Conservation (phyloP, 2,329 filamentous ascomycete species). For the Aureobasidium sp. region DNA sequence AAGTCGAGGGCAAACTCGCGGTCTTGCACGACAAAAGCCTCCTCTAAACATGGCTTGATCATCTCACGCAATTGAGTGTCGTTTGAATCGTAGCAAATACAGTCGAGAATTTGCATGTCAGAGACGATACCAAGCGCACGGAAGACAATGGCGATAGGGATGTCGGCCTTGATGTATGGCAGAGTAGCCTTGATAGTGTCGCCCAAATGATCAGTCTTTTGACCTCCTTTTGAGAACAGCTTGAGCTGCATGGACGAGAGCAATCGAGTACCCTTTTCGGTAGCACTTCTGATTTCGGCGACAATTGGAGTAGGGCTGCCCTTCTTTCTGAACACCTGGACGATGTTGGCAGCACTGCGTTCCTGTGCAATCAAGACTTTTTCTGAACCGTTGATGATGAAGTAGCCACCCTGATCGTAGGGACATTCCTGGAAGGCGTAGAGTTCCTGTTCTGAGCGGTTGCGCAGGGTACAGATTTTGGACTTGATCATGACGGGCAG, state of each 20-base stretch:
- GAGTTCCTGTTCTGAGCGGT: slow-evolving; percentile 74
- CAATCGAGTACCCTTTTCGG: slow-evolving; percentile 91
- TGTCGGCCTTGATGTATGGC: slow-evolving; percentile 87
- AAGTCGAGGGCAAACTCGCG: slow-evolving; percentile 89
- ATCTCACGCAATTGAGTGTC: slow-evolving; percentile 98
- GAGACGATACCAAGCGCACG: slow-evolving; percentile 91
- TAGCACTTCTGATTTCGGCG: slow-evolving; percentile 90
- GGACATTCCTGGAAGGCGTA: slow-evolving; percentile 94
- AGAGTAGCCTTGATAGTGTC: slow-evolving; percentile 85
- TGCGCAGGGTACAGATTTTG: slow-evolving; percentile 83
- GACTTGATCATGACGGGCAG: slow-evolving; percentile 98
- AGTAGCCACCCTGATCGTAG: slow-evolving; percentile 97
- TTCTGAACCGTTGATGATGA: slow-evolving; percentile 98
- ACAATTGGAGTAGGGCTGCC: slow-evolving; percentile 90
- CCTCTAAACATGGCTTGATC: slow-evolving; percentile 93
- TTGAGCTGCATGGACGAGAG: slow-evolving; percentile 92
- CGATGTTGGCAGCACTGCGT: slow-evolving; percentile 94
- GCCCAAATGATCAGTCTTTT: slow-evolving; percentile 66
- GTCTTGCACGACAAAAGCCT: slow-evolving; percentile 93
- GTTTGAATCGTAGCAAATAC: slow-evolving; percentile 92
- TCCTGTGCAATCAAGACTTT: slow-evolving; percentile 98
- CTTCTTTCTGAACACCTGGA: slow-evolving; percentile 98
- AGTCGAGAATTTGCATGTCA: slow-evolving; percentile 95
- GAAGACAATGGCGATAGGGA: slow-evolving; percentile 93
- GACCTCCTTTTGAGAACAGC: slow-evolving; percentile 77